phyloP scores from a whole-genome alignment of 805 yeast species.

The Barnettozyma wickerhamii region DNA sequence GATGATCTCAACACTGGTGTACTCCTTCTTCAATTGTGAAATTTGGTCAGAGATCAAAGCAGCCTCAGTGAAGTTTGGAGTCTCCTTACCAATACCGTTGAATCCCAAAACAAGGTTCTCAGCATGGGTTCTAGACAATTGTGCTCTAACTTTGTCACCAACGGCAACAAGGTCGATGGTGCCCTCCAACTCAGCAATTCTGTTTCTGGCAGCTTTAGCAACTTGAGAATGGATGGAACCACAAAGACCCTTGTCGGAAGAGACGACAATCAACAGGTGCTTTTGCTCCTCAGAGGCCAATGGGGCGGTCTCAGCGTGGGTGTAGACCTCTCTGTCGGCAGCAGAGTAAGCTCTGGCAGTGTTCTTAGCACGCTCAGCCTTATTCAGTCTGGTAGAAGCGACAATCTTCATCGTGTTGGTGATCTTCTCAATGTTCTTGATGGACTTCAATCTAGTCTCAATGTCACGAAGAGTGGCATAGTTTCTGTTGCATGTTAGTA shows the following conservation, averaged over 20 bases:
- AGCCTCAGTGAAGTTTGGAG: conserved; percentile 90
- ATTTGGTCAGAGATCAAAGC: conserved; percentile 86
- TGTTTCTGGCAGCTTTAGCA: conserved; percentile 79
- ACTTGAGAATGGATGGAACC: conserved; percentile 97
- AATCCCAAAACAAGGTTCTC: conserved; percentile 68
- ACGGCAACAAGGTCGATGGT: conserved; percentile 77
- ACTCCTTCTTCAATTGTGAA: conserved; percentile 47
- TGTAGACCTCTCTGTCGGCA: conserved; percentile 74
- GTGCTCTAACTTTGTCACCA: conserved; percentile 93
- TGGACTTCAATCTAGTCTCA: conserved; percentile 95
- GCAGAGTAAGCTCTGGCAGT: conserved; percentile 80
- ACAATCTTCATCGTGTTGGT: conserved; percentile 99
- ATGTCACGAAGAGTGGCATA: conserved; percentile 99
- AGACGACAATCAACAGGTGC: conserved; percentile 78
- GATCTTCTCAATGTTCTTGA: conserved; percentile 98
- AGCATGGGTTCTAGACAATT: conserved; percentile 78
- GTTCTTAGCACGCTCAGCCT: conserved; percentile 93
- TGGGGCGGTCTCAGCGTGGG: conserved; percentile 73
- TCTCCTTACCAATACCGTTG: conserved; percentile 93
- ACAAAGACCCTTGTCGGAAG: conserved; percentile 98
- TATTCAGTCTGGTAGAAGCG: conserved; percentile 93
- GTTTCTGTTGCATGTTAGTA: conserved; percentile 48
- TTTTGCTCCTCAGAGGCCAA: conserved; percentile 48
- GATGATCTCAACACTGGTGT: conserved; percentile 73
- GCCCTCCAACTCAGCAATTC: conserved; percentile 51